These are phyloP conservation scores for Corynespora cassiicola DNA, from an alignment of 2,329 filamentous ascomycete species.

Conservation along the genomic window DNA sequence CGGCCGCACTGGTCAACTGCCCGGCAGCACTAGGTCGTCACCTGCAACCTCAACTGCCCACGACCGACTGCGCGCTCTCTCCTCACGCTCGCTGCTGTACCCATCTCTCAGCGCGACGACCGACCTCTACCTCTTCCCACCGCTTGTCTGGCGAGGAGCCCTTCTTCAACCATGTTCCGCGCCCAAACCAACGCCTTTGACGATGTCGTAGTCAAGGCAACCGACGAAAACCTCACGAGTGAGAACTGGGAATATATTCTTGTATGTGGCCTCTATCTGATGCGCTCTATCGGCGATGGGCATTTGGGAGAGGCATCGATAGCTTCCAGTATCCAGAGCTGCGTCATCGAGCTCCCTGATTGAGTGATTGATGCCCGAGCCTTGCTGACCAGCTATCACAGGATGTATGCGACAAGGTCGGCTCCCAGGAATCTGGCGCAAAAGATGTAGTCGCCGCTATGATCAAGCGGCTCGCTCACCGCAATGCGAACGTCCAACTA, in stretches of 20 bases:
- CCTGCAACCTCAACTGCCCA: constrained; percentile 10
- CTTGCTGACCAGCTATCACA: constrained; percentile 31
- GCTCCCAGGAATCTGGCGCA: constrained; percentile 61
- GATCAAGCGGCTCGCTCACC: constrained; percentile 90
- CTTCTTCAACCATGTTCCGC: constrained; percentile 50
- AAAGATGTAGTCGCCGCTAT: constrained; percentile 88
- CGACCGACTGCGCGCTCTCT: constrained; percentile 7
- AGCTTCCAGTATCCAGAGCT: too few relatives aligned
- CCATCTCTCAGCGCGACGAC: constrained; percentile 4
- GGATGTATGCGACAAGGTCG: constrained; percentile 68
- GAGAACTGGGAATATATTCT: constrained; percentile 76
- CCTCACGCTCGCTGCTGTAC: too few relatives aligned
- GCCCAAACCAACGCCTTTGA: constrained; percentile 72
- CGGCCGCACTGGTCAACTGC: constrained; percentile 7
- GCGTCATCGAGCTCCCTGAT: too few relatives aligned
- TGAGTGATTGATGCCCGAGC: neutral
- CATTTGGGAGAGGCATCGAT: too few relatives aligned
- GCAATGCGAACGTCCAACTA: constrained; percentile 94
- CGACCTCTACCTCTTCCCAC: neutral
- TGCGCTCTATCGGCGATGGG: too few relatives aligned
- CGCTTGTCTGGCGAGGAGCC: neutral
- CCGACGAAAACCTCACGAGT: constrained; percentile 96
- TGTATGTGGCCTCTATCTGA: too few relatives aligned
- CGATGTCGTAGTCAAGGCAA: constrained; percentile 80
- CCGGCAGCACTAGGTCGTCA: constrained; percentile 6